Evolutionary conservation across 2,329 filamentous ascomycete genomes (phyloP).

Genomic region (Penicillium crustosum): DNA sequence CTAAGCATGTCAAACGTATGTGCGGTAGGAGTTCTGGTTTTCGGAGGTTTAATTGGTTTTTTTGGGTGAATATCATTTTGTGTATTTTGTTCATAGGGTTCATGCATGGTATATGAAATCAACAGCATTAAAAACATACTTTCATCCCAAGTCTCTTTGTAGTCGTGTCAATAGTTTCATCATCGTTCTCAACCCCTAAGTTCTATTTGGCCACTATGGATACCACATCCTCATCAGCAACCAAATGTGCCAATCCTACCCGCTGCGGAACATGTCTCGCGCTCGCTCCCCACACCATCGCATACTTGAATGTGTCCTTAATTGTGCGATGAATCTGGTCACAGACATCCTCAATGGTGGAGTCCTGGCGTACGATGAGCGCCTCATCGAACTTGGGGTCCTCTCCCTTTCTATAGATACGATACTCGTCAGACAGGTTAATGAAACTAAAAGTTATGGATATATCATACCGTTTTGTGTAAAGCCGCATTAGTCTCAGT

Average conservation of each 20-base stretch:
- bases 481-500: constrained; percentile 82
- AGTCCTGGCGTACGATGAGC: constrained; percentile 83
- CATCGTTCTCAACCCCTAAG: neutral
- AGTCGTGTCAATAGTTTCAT: constrained; percentile 11
- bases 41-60: constrained; percentile 18
- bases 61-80: constrained; percentile 7
- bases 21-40: constrained; percentile 12
- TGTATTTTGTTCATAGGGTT: constrained; percentile 20
- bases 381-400: constrained; percentile 90
- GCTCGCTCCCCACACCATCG: constrained; percentile 94
- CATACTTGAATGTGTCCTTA: constrained; percentile 99
- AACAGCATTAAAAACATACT: constrained; percentile 14
- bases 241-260: constrained; percentile 79
- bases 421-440: constrained; percentile 7
- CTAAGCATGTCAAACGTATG: constrained; percentile 14
- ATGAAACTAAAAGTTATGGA: neutral
- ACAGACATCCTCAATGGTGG: constrained; percentile 94
- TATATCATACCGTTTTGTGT: constrained; percentile 70
- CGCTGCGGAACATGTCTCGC: constrained; percentile 92
- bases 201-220: constrained; percentile 58
- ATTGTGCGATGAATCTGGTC: constrained; percentile 89
- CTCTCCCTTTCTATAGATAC: constrained; percentile 67
- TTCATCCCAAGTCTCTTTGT: constrained; percentile 1
- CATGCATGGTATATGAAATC: constrained; percentile 9
- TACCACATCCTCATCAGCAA: constrained; percentile 69